These are phyloP conservation scores for Hsuehochloa calcarea DNA, from an alignment of 176 grass and related monocot genomes.

Conservation along the genomic window DNA sequence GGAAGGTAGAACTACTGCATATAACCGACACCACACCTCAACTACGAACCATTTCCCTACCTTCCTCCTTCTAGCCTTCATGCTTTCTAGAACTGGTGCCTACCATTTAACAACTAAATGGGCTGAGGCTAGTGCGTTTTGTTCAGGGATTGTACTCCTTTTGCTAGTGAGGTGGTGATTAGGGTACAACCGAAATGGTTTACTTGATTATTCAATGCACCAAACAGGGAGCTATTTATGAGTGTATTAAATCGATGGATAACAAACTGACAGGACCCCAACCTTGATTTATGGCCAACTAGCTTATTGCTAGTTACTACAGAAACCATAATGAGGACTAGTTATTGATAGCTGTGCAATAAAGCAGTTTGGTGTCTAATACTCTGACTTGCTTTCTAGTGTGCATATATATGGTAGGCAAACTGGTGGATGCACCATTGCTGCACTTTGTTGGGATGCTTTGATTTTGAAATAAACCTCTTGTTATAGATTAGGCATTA, in stretches of 20 bases:
- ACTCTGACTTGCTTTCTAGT: slow-evolving; percentile 14
- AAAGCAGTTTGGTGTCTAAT: slow-evolving; percentile 41
- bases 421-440: slow-evolving; percentile 5
- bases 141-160: slow-evolving; percentile 26
- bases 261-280: slow-evolving; percentile 22
- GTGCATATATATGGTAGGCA: slow-evolving; percentile 18
- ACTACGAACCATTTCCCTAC: slow-evolving; percentile 52
- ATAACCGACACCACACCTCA: slow-evolving; percentile 46
- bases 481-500: not conserved
- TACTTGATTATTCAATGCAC: slow-evolving; percentile 28
- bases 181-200: slow-evolving; percentile 29
- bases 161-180: slow-evolving; percentile 25
- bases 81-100: slow-evolving; percentile 50
- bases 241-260: slow-evolving; percentile 4
- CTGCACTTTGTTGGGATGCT: not conserved
- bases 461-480: not conserved
- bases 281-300: slow-evolving; percentile 28
- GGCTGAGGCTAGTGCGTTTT: slow-evolving; percentile 23
- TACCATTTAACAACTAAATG: slow-evolving; percentile 48
- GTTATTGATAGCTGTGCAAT: slow-evolving; percentile 20
- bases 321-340: not conserved
- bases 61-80: slow-evolving; percentile 45
- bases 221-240: slow-evolving; percentile 13
- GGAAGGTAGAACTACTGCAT: slow-evolving; percentile 60
- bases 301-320: slow-evolving; percentile 18